phyloP scores from a whole-genome alignment of 140 eudicot genomes.

The Oenanthe javanica region DNA sequence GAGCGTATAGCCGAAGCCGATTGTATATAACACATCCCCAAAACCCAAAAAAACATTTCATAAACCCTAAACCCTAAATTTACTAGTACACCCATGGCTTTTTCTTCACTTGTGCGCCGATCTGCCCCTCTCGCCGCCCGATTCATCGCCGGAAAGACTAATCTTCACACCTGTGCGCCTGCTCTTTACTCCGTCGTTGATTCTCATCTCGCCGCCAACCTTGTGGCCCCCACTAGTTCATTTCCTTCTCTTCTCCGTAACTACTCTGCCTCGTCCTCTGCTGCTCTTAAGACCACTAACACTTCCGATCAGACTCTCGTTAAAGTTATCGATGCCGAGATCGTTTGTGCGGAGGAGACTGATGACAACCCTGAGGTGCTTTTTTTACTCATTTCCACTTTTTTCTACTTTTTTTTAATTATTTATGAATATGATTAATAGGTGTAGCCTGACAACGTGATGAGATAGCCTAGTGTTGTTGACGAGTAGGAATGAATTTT shows the following conservation, averaged over 20 bases:
- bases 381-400: not conserved
- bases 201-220: slow-evolving; percentile 8
- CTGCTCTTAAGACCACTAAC: slow-evolving; percentile 19
- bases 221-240: slow-evolving; percentile 14
- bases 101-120: slow-evolving; percentile 37
- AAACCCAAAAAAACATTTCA: not conserved
- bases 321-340: slow-evolving; percentile 45
- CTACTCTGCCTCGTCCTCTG: slow-evolving; percentile 23
- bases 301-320: slow-evolving; percentile 47
- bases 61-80: slow-evolving; percentile 22
- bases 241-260: slow-evolving; percentile 26
- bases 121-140: slow-evolving; percentile 54
- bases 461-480: no score
- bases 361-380: slow-evolving; percentile 30
- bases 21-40: no score
- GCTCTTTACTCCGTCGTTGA: slow-evolving; percentile 30
- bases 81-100: slow-evolving; percentile 29
- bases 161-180: slow-evolving; percentile 27
- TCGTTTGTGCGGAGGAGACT: slow-evolving; percentile 49
- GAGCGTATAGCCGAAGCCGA: no score
- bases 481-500: not conserved
- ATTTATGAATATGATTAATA: no score
- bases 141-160: slow-evolving; percentile 26
- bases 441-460: no score
- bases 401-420: no score